Evolutionary conservation across 805 yeast species (phyloP), one percentile per base, ranked within the genome.

Genomic region (Lipomyces kockii): DNA sequence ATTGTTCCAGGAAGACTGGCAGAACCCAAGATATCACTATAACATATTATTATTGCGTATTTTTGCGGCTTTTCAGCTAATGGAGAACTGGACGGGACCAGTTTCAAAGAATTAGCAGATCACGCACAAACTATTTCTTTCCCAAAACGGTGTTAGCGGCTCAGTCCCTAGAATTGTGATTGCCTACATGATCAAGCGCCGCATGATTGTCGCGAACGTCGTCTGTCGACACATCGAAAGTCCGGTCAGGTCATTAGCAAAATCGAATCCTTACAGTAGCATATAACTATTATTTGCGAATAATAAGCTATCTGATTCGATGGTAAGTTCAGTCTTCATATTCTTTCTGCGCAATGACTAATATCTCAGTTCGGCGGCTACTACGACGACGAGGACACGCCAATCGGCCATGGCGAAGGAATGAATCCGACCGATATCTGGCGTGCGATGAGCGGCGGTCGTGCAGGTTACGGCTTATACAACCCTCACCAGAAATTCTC

Each of bases 401-500:
- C 62, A 11, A 62, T 62, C 67, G 52, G 58, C 22, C 65, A 59
- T n/a, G 56, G 59, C 53, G 60, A 11, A 12, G 49, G 56, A 12
- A 62, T 65, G 60, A 55, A 51, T 4, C 66, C 59, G 14, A 22
- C 27, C 53, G 58, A 20, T 12, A 22, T 32, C 34, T 62, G 65
- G 65, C 51, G 69, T n/a, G 11, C 63, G 37, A 34, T 58, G 56
- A 54, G 54, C 60, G 34, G 58, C 43, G 53, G 66, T 53, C 61
- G 69, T 43, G 1, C 55, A 27, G 58, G 69, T 37, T 20, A 55
- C 62, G 57, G 14, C 32, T 11, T 43, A 20, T 65, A 12, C 53
- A 52, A 43, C 49, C 62, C 60, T 29, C 72, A 71, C 46, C 80
- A 77, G 66, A 78, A 77, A 69, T 95, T 92, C 79, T 92, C 90